phyloP scores from a whole-genome alignment of 2,329 filamentous ascomycete species.

The Trichoderma atrobrunneum region DNA sequence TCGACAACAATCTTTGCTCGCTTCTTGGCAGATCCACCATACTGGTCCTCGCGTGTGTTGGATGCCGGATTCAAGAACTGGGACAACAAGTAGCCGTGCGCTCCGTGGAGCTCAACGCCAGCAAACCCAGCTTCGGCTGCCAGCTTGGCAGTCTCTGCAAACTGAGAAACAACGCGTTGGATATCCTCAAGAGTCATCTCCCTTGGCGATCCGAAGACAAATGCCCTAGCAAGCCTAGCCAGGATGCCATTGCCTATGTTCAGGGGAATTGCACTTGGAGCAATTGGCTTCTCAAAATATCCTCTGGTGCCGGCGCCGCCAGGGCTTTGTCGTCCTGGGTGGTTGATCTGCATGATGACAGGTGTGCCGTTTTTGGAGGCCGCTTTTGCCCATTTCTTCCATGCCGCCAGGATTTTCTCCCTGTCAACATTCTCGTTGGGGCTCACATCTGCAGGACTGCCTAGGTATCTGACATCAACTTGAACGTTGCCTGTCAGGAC shows the following conservation, averaged over 20 bases:
- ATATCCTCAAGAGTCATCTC: conserved; percentile 57
- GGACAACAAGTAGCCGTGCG: conserved; percentile 57
- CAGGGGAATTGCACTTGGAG: conserved; percentile 44
- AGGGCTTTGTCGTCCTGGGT: conserved; percentile 46
- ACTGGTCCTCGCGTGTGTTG: conserved; percentile 53
- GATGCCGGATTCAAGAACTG: conserved; percentile 52
- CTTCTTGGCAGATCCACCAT: conserved; percentile 51
- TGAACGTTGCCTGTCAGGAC: conserved; percentile 51
- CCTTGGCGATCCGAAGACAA: conserved; percentile 52
- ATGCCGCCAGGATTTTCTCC: conserved; percentile 33
- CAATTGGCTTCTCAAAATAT: conserved; percentile 39
- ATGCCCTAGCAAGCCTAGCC: conserved; percentile 28
- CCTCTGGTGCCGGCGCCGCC: conserved; percentile 37
- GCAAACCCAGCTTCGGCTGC: conserved; percentile 45
- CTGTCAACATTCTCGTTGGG: conserved; percentile 31
- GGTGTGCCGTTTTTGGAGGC: conserved; percentile 36
- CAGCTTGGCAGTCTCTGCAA: conserved; percentile 51
- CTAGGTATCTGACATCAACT: conserved; percentile 40
- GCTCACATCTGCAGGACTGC: conserved; percentile 34
- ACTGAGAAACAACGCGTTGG: conserved; percentile 48
- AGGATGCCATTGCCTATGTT: conserved; percentile 40
- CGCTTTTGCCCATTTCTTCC: conserved; percentile 37
- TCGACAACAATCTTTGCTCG: conserved; percentile 51
- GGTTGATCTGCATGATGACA: conserved; percentile 45
- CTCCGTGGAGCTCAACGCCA: conserved; percentile 46